A percentile compares a stretch with the other conserved stretches of the same genome.
These are phyloP conservation scores for Jaltomata sinuosa DNA, from an alignment of 257 asterid genomes.

Conservation along the genomic window DNA sequence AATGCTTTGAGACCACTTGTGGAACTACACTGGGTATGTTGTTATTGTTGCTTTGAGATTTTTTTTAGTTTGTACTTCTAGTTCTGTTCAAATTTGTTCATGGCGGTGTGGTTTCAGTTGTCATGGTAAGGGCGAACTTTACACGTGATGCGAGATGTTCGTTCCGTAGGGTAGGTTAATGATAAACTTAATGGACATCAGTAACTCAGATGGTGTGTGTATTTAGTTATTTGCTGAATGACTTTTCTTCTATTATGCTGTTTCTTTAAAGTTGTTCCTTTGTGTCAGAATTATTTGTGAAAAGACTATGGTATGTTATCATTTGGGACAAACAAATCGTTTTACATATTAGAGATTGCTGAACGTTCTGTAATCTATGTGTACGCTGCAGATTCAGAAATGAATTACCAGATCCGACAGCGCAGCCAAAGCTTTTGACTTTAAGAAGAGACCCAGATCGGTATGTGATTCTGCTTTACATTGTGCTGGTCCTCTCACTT, in stretches of 20 bases:
- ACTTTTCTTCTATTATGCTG: background rate
- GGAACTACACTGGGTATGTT: too few relatives aligned
- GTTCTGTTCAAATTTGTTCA: background rate
- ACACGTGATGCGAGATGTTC: background rate
- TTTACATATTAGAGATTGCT: background rate
- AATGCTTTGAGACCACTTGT: background rate
- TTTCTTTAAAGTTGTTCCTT: background rate
- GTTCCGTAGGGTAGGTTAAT: background rate
- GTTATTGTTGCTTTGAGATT: background rate
- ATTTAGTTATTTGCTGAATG: background rate
- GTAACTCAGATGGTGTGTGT: background rate
- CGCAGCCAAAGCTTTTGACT: conserved; percentile 82
- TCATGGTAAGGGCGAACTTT: background rate
- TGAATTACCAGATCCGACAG: conserved; percentile 97
- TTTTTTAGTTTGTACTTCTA: background rate
- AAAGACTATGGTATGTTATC: background rate
- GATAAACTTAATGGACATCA: background rate
- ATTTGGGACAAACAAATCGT: background rate
- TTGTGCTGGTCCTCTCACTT: background rate
- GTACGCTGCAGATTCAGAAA: conserved; percentile 71
- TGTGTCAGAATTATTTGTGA: background rate
- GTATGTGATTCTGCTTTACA: conserved; percentile 23
- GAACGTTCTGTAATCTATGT: background rate
- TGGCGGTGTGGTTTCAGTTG: background rate
- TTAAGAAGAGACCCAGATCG: conserved; percentile 78